phyloP scores from a whole-genome alignment of 2,329 filamentous ascomycete species.

The Exophiala sideris region DNA sequence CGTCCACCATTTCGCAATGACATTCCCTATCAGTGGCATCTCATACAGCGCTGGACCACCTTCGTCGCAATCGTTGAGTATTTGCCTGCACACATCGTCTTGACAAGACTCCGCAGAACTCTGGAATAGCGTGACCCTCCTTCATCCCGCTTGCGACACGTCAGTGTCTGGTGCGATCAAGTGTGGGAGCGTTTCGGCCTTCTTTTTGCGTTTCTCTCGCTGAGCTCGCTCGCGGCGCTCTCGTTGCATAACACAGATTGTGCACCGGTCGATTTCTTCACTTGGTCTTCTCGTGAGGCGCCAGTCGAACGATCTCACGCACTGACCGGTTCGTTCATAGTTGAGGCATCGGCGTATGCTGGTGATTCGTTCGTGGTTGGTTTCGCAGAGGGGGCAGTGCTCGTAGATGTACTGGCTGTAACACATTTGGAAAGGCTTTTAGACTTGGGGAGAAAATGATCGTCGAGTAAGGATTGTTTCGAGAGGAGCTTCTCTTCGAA shows the following conservation, averaged over 20 bases:
- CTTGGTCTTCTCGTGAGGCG: not conserved
- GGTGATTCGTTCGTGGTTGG: slow-evolving; percentile 4
- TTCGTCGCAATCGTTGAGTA: too few species aligned
- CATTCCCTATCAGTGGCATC: too few species aligned
- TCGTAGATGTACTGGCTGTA: slow-evolving; percentile 8
- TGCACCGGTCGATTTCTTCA: not conserved
- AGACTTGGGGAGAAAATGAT: not conserved
- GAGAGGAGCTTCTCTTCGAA: too few species aligned
- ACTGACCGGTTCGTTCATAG: not conserved
- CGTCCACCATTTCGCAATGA: too few species aligned
- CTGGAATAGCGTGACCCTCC: too few species aligned
- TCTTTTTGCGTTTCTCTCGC: not conserved
- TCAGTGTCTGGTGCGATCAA: too few species aligned
- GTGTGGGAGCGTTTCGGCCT: not conserved
- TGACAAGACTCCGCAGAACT: too few species aligned
- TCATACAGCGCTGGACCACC: too few species aligned
- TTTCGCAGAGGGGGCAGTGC: slow-evolving; percentile 4
- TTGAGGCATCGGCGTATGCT: slow-evolving; percentile 1
- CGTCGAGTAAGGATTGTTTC: not conserved
- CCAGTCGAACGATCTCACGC: not conserved
- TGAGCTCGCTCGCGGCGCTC: not conserved
- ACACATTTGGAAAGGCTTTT: slow-evolving; percentile 2
- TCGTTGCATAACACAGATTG: not conserved
- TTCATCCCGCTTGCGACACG: too few species aligned
- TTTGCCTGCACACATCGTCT: too few species aligned